Evolutionary conservation across 2,329 filamentous ascomycete genomes (phyloP).

Genomic region (Colletotrichum sidae): DNA sequence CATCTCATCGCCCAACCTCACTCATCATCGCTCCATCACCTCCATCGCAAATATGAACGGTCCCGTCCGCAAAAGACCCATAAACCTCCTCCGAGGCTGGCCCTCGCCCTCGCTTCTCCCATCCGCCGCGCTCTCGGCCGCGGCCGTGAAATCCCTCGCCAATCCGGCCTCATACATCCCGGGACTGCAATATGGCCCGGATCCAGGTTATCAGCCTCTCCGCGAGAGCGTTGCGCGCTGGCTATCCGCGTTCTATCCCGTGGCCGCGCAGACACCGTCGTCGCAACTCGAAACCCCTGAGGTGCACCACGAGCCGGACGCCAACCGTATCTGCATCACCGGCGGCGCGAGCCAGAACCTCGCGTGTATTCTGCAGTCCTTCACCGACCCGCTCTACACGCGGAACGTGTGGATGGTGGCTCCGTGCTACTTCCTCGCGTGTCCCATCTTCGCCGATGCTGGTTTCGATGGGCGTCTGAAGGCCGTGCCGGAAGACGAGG

Average conservation of each 20-base stretch:
- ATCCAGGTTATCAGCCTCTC: slow-evolving; percentile 78
- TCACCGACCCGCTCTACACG: slow-evolving; percentile 82
- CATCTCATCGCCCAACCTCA: not conserved
- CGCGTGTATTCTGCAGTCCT: slow-evolving; percentile 81
- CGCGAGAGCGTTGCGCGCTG: slow-evolving; percentile 76
- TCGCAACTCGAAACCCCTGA: not conserved
- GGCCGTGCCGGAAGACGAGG: slow-evolving; percentile 80
- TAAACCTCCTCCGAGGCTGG: slow-evolving; percentile 78
- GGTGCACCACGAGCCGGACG: slow-evolving; percentile 46
- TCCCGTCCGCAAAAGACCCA: slow-evolving; percentile 51
- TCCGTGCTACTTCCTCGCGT: slow-evolving; percentile 87
- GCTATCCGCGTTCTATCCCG: slow-evolving; percentile 72
- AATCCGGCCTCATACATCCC: slow-evolving; percentile 68
- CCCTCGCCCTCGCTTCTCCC: slow-evolving; percentile 74
- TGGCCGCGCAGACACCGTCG: slow-evolving; percentile 19
- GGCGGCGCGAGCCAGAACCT: slow-evolving; percentile 89
- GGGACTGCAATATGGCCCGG: slow-evolving; percentile 83
- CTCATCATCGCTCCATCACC: not conserved
- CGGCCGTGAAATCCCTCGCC: slow-evolving; percentile 70
- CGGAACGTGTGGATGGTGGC: slow-evolving; percentile 82
- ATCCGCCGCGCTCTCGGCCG: slow-evolving; percentile 68
- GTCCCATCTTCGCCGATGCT: slow-evolving; percentile 85
- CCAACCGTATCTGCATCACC: slow-evolving; percentile 79
- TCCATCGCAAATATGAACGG: slow-evolving; percentile 10
- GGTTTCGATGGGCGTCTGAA: slow-evolving; percentile 76